Base-by-base conservation (phyloP, 2,329 filamentous ascomycete genomes). In the Basipetospora chlamydospora region DNA sequence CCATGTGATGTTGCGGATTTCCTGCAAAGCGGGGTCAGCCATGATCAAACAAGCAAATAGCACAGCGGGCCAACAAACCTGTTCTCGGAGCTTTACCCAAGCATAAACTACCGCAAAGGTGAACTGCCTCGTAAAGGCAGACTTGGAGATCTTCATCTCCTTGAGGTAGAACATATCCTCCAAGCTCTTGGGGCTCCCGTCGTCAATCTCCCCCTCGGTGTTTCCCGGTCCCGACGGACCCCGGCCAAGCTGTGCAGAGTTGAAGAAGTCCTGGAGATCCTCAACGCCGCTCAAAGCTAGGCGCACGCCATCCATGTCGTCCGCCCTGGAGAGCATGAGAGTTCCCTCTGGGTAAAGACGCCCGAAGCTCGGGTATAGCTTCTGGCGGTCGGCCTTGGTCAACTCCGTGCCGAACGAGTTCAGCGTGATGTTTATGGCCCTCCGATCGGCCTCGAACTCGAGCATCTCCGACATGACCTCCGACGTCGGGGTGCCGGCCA, bases 1-100 rank as follows among this genome's bases (percentile, higher is more conserved):
- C 90, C 90, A 98, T 35, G 90, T 96, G 53, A 98, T 94, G 61
- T 98, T 98, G 46, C 90, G 82, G 50, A 96, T 95, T 80, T 98
- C 90, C 87, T 96, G 43, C 6, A 15, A 3, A 9, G 3, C 15
- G 4, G 28, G 18, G 50, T 67, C 50, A 62, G 54, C 38, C 36
- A 38, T 16, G 4, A 34, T 33, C 8, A 33, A 15, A 17, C 38
- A 26, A 8, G 25, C 11, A 29, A 26, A n/a, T 13, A 12, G 17
- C 11, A 17, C 2, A 8, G 11, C 9, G 1, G 23, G 9, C 3
- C 28, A 26, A 56, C 77, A 56, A 61, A 94, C 88, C 77, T 98
- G 90, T 61, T 98, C 90, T 57, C 87, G 77, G 51, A 98, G 64
- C 66, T 93, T 95, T 41, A 98, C 84, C 90, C 90, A 98, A 13